Percentiles rank a stretch among this genome's conserved stretches.
Conservation (phyloP, 129 eudicot genomes). For the Arctium minus region DNA sequence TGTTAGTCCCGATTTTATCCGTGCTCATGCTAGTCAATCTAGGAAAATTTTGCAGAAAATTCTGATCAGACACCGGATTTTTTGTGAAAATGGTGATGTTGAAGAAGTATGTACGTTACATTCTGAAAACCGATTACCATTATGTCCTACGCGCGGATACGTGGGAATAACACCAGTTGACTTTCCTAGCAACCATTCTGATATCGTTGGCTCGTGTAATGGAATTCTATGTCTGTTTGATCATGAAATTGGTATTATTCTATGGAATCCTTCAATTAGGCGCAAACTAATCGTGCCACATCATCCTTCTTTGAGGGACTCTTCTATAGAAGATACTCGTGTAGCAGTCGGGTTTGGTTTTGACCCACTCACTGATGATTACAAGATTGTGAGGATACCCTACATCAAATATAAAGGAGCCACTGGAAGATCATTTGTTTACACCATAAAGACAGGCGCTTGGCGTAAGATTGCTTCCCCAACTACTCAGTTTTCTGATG, state of each 20-base stretch:
- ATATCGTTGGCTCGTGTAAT: neutral
- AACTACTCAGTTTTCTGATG: neutral
- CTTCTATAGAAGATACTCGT: neutral
- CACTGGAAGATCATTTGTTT: neutral
- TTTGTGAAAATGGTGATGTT: neutral
- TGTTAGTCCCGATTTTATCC: neutral
- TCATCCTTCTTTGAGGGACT: neutral
- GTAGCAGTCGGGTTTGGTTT: neutral
- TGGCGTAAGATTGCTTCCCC: neutral
- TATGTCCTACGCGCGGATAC: neutral
- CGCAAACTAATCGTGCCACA: neutral
- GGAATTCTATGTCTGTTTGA: neutral
- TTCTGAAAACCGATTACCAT: neutral
- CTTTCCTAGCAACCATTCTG: neutral
- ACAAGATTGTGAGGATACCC: neutral
- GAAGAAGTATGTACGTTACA: neutral
- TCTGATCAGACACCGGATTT: neutral
- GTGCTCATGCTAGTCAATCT: neutral
- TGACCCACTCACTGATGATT: slow-evolving; percentile 1
- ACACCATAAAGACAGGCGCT: neutral
- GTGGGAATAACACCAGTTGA: neutral
- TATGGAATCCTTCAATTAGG: slow-evolving; percentile 10
- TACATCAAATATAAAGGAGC: too few relatives aligned
- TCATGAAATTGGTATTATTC: neutral
- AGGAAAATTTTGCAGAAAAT: neutral